A percentile compares a stretch with the other conserved stretches of the same genome.
These are phyloP conservation scores for Hymenotorrendiella dingleyae DNA, from an alignment of 2,329 filamentous ascomycete genomes.

Conservation along the genomic window DNA sequence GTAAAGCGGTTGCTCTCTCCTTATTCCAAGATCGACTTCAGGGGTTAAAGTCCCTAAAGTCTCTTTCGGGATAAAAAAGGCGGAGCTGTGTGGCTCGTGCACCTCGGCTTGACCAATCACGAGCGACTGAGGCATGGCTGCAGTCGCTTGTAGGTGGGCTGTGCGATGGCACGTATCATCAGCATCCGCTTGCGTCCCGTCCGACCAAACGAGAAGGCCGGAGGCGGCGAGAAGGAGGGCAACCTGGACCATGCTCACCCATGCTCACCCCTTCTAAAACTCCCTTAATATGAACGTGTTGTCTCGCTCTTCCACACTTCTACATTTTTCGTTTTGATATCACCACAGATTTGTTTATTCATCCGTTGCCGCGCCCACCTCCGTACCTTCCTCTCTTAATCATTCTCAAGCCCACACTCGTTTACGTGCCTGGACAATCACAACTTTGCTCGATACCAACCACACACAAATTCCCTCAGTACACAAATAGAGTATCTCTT, in stretches of 20 bases:
- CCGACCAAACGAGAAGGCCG: no score
- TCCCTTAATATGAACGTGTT: neutral
- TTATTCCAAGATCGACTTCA: neutral
- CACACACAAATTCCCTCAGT: neutral
- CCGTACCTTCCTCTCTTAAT: neutral
- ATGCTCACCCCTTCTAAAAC: no score
- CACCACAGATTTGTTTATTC: neutral
- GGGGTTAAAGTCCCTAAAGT: neutral
- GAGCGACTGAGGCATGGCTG: no score
- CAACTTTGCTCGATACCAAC: neutral
- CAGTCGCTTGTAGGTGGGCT: no score
- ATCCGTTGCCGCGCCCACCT: neutral
- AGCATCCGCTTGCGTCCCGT: no score
- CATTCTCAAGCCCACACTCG: conserved; percentile 3
- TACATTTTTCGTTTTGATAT: neutral
- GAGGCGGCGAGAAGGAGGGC: no score
- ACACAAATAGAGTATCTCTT: no score
- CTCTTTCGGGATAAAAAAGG: neutral
- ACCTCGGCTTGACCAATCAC: neutral
- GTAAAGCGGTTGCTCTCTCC: neutral
- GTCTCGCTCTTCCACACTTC: neutral
- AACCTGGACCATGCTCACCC: no score
- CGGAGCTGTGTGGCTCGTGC: neutral
- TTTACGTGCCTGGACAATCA: conserved; percentile 4
- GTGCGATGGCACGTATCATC: no score